Evolutionary conservation across 2,329 filamentous ascomycete species (phyloP).

Genomic region (Alternaria alternata): DNA sequence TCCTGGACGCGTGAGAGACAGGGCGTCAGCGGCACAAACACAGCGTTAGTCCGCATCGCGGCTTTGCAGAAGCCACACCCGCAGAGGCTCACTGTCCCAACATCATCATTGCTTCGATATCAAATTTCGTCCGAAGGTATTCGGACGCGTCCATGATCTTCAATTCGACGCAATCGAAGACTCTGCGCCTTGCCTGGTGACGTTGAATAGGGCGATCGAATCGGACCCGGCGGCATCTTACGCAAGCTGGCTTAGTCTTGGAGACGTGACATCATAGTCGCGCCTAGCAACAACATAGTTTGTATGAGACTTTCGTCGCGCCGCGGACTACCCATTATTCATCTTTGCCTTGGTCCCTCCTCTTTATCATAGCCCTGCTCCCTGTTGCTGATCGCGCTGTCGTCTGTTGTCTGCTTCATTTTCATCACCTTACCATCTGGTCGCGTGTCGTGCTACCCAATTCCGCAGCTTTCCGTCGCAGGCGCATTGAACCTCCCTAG

Average conservation of each 20-base stretch:
- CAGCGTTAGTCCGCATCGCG: slow-evolving; percentile 4
- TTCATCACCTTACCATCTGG: not conserved
- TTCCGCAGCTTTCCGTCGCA: slow-evolving; percentile 10
- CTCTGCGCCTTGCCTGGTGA: slow-evolving; percentile 14
- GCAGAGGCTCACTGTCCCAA: slow-evolving; percentile 2
- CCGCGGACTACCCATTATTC: not conserved
- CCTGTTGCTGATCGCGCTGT: slow-evolving; percentile 5
- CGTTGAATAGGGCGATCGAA: slow-evolving; percentile 12
- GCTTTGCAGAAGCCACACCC: slow-evolving; percentile 11
- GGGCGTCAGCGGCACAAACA: not conserved
- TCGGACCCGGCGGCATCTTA: slow-evolving; percentile 17
- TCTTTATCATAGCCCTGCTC: slow-evolving; percentile 9
- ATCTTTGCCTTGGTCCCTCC: slow-evolving; percentile 9
- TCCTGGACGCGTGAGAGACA: not conserved
- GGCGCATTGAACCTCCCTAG: slow-evolving; percentile 2
- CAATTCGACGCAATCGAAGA: slow-evolving; percentile 4
- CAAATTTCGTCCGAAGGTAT: not conserved
- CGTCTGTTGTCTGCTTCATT: slow-evolving; percentile 6
- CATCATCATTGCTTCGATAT: not conserved
- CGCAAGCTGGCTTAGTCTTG: slow-evolving; percentile 12
- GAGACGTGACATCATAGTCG: slow-evolving; percentile 23
- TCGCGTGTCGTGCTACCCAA: slow-evolving; percentile 12
- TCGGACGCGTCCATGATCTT: not conserved
- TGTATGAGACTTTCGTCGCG: slow-evolving; percentile 16
- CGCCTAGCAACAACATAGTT: slow-evolving; percentile 14